Evolutionary conservation across 2,329 filamentous ascomycete genomes (phyloP), one percentile per base, ranked within the genome.

Genomic region (Arthrobotrys iridis): DNA sequence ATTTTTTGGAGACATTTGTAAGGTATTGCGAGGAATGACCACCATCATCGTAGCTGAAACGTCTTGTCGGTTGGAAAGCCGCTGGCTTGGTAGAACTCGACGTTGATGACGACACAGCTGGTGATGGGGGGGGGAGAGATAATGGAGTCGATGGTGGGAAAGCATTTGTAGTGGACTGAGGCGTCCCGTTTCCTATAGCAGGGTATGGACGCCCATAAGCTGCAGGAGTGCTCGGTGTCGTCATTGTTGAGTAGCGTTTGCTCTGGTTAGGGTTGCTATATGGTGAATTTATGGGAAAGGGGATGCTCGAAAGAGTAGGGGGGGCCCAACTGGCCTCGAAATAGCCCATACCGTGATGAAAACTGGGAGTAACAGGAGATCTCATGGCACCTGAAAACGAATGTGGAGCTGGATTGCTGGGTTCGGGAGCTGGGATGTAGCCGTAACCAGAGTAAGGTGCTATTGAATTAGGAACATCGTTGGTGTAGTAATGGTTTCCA

Each of bases 11-110:
- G 18, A 52, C 50, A 37, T 37, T 55, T 2, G 30, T 55, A 7
- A 55, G 50, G 28, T 55, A 55, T 37, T 55, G 50, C 8, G 46
- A 33, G 4, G 46, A 52, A 30, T 52, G 26, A 13, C 58, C 57
- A 8, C 71, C 71, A 7, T 75, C 71, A 67, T 75, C 71, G n/a
- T 75, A 75, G 48, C 63, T 68, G 26, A 75, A 75, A n/a, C 71
- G 55, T 28, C 63, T 63, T 15, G 62, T 58, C 2, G 45, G 57
- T 20, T 22, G 35, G 28, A 62, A 64, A 30, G 15, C 33, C 4
- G 52, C 6, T 40, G 60, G 62, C 15, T 62, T 60, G 13, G 52
- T 28, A n/a, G 71, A 63, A 15, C 37, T 68, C n/a, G 64, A 35
- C 3, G 41, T 59, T 7, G 71, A 75, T 33, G 71, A 67, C 1